A percentile compares a stretch with the other conserved stretches of the same genome.
Evolutionary conservation across 305 asterid species (phyloP).

Genomic region (Ilex paraguariensis): DNA sequence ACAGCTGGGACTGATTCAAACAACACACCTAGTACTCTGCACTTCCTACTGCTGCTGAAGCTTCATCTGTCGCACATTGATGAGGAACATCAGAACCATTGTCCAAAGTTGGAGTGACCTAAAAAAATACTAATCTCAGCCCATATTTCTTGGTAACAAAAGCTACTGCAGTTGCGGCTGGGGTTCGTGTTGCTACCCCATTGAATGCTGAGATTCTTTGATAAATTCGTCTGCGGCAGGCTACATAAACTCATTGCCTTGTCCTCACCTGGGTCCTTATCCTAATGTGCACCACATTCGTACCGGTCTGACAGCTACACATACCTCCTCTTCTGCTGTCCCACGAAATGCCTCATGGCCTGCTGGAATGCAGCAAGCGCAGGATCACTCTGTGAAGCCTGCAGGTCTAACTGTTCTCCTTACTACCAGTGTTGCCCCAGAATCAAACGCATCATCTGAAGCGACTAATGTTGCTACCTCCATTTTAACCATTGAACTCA

Average conservation of each 20-base stretch:
- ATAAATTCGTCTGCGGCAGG: slow-evolving; percentile 37
- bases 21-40: slow-evolving; percentile 14
- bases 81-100: slow-evolving; percentile 29
- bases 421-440: slow-evolving; percentile 19
- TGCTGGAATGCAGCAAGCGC: slow-evolving; percentile 33
- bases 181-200: slow-evolving; percentile 67
- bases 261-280: slow-evolving; percentile 10
- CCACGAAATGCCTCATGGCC: slow-evolving; percentile 34
- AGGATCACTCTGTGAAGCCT: slow-evolving; percentile 29
- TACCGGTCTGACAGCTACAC: slow-evolving; percentile 54
- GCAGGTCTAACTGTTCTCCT: slow-evolving; percentile 26
- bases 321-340: slow-evolving; percentile 30
- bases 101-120: slow-evolving; percentile 37
- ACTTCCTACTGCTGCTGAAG: slow-evolving; percentile 16
- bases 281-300: slow-evolving; percentile 76
- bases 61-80: slow-evolving; percentile 28
- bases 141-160: slow-evolving; percentile 56
- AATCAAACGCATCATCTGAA: slow-evolving; percentile 18
- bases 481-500: slow-evolving; percentile 11
- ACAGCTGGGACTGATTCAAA: slow-evolving; percentile 20
- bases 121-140: slow-evolving; percentile 26
- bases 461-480: slow-evolving; percentile 19
- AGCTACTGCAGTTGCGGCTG: slow-evolving; percentile 81
- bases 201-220: slow-evolving; percentile 42
- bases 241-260: slow-evolving; percentile 58